Percentiles rank a stretch among this genome's conserved stretches.
phyloP scores from a whole-genome alignment of 2,329 filamentous ascomycete species.

The Fusarium anguioides region DNA sequence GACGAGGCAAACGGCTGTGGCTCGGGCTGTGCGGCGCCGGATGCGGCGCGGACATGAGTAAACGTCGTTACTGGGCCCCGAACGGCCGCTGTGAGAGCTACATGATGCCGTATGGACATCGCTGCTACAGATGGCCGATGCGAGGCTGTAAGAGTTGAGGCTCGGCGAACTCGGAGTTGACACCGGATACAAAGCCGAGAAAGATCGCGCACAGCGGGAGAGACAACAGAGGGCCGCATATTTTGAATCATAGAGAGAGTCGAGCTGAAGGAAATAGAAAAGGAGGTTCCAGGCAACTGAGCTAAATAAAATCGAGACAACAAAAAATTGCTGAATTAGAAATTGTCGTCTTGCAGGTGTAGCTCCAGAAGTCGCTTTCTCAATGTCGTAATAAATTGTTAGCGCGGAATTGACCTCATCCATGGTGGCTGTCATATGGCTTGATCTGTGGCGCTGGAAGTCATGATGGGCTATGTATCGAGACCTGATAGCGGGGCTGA shows the following conservation, averaged over 20 bases:
- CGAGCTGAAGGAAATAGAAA: not conserved
- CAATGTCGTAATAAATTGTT: constrained; percentile 34
- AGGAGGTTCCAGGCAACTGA: not conserved
- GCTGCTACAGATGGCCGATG: constrained; percentile 22
- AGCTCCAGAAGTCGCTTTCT: constrained; percentile 1
- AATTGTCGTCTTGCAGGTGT: not conserved
- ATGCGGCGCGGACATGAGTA: constrained; percentile 22
- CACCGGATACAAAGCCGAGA: constrained; percentile 52
- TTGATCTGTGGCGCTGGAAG: not conserved
- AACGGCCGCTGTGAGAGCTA: constrained; percentile 1
- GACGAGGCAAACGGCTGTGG: constrained; percentile 5
- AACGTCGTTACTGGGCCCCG: constrained; percentile 2
- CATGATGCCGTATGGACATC: constrained; percentile 9
- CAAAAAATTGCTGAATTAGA: not conserved
- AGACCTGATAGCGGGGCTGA: not conserved
- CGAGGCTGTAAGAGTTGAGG: constrained; percentile 37
- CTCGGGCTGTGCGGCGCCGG: constrained; percentile 26
- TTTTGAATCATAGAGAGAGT: not conserved
- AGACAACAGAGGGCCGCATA: constrained; percentile 46
- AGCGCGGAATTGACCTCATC: constrained; percentile 15
- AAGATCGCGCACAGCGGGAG: constrained; percentile 43
- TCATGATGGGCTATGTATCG: constrained; percentile 15
- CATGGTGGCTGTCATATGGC: constrained; percentile 9
- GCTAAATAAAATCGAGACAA: not conserved
- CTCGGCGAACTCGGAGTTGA: constrained; percentile 45